Evolutionary conservation across 23 red algal species (phyloP), one percentile per base, ranked within the genome.

Genomic region (Rhodosorus marinus): DNA sequence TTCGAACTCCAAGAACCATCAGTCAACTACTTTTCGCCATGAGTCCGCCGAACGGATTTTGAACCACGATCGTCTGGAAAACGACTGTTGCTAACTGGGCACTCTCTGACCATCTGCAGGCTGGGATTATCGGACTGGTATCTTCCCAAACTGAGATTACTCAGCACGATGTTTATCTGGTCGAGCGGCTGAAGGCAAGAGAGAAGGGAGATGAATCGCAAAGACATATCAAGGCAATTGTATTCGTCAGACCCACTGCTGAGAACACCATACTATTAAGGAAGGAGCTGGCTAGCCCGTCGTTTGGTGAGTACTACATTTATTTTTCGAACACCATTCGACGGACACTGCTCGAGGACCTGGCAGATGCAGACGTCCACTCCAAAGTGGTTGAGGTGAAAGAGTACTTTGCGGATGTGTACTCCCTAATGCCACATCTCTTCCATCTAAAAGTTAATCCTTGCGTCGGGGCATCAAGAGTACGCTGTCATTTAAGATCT

Each of bases 311-410:
- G 20, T 98, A 98, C 65, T 62, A 73, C 17, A 26, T 98, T 9
- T 56, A 62, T 4, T 84, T 98, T 70, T 57, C 72, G 0, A 98
- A 98, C 72, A 29, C 75, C 2, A 8, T 85, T 15, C 70, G 79
- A 21, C 73, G 74, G 29, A 62, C 72, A 23, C 43, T 55, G 24
- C 48, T 98, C 20, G 90, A 98, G 62, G 78, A 98, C 51, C 69
- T 98, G n/a, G 90, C 90, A 7, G 78, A 85, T 22, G 74, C 90
- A 11, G 90, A 98, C 24, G 67, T 51, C 33, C 57, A 45, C 42
- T 66, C 72, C 31, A 47, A 48, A 6, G 65, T 98, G 5, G 74
- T 60, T 6, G 42, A 70, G 55, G 77, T 98, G 1, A 57, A 69
- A 1, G 90, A 98, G 52, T 66, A 71, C 34, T 98, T 51, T 52